Evolutionary conservation across 2,329 filamentous ascomycete genomes (phyloP).

Genomic region (Amylocarpus encephaloides): DNA sequence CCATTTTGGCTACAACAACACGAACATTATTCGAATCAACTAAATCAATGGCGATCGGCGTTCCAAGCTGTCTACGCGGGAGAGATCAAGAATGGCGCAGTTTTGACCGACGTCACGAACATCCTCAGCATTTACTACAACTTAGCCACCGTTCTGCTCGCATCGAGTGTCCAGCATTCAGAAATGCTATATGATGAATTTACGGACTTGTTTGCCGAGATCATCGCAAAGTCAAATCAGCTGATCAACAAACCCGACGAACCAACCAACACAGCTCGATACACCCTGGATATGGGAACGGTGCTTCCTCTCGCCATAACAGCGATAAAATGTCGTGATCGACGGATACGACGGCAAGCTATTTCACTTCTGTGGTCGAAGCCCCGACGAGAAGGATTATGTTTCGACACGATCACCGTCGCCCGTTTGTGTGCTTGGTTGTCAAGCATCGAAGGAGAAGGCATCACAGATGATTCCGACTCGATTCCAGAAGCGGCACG

Average conservation of each 20-base stretch:
- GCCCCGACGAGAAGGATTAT: constrained; percentile 29
- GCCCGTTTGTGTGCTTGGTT: constrained; percentile 30
- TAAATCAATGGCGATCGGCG: constrained; percentile 26
- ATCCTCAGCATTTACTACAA: constrained; percentile 31
- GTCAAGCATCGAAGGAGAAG: constrained; percentile 29
- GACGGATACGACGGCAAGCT: constrained; percentile 25
- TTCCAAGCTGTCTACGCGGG: constrained; percentile 25
- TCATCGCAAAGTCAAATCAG: constrained; percentile 26
- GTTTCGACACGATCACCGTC: constrained; percentile 29
- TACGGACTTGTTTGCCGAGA: constrained; percentile 26
- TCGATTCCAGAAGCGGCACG: constrained; percentile 25
- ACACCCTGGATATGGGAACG: constrained; percentile 30
- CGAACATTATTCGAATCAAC: constrained; percentile 26
- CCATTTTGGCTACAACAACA: constrained; percentile 26
- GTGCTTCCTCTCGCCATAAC: constrained; percentile 29
- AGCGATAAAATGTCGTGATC: constrained; percentile 28
- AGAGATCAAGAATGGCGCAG: constrained; percentile 22
- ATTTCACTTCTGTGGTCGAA: constrained; percentile 29
- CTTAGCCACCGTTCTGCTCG: constrained; percentile 27
- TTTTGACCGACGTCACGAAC: constrained; percentile 22
- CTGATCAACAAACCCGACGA: constrained; percentile 27
- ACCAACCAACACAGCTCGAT: constrained; percentile 27
- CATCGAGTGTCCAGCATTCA: constrained; percentile 26
- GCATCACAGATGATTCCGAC: constrained; percentile 24
- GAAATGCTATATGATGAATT: constrained; percentile 30